Evolutionary conservation across 176 grass and related monocot genomes (phyloP), one percentile per base, ranked within the genome.

Genomic region (Cenchrus americanus): DNA sequence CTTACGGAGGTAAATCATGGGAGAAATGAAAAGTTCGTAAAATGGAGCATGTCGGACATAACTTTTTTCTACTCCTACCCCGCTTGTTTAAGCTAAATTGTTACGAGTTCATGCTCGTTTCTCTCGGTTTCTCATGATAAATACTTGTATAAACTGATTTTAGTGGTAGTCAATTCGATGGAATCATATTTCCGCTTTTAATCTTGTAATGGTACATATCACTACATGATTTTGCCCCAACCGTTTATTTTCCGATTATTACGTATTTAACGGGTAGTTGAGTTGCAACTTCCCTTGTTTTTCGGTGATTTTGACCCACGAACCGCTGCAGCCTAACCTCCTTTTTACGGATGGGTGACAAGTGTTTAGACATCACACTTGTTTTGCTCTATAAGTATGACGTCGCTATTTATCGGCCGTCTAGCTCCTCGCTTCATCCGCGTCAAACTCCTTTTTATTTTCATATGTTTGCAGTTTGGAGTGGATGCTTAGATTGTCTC

Each of bases 231-330:
- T 42, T 26, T 22, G 10, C 37, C 37, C 47, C 77, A 57, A 87
- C 30, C 23, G 13, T 86, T 82, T 71, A 8, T 82, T 71, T 64
- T 80, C 30, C 80, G 34, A 10, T 70, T 70, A 49, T 82, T 11
- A 48, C 87, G 23, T 83, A 58, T 84, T 76, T 69, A 83, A 60
- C 61, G 95, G 95, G 90, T 98, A 82, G 66, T 95, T 83, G 91
- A 93, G 49, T 62, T 98, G 82, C 96, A 93, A 66, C 92, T 98
- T 43, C 96, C 91, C 64, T 98, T 92, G 73, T 98, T 98, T 90
- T 98, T 98, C 87, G 87, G 86, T 8, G 68, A 98, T 76, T 98
- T 86, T 93, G 96, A 98, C 74, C 96, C 96, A 77, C 93, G 92
- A 54, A 30, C 80, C 65, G 87, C 89, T 47, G 96, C 96, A 66